Evolutionary conservation across 1,139 yeast genomes (phyloP).

Genomic region (Candida dubliniensis): DNA sequence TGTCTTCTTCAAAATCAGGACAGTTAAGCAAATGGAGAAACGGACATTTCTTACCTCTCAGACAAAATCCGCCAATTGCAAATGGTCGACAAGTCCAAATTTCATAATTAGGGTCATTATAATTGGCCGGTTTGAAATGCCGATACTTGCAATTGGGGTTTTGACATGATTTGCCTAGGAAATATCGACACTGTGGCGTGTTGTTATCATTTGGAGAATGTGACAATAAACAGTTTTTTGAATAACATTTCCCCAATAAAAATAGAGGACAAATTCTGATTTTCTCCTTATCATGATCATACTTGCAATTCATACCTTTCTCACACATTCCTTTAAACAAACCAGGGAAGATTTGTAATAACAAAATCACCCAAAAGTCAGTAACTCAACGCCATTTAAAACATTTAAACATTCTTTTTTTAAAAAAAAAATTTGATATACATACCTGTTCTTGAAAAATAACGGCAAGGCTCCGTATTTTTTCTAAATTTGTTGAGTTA

Average conservation of each 20-base stretch:
- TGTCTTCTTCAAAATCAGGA: conserved; percentile 68
- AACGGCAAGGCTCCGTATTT: conserved; percentile 34
- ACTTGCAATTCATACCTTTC: conserved; percentile 54
- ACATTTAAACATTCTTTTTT: too few species aligned
- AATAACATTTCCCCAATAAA: conserved; percentile 48
- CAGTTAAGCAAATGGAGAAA: conserved; percentile 62
- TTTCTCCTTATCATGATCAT: conserved; percentile 51
- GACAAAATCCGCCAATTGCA: conserved; percentile 69
- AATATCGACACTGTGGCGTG: conserved; percentile 65
- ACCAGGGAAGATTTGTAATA: conserved; percentile 21
- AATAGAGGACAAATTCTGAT: conserved; percentile 57
- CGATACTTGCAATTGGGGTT: conserved; percentile 56
- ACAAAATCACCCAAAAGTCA: conserved; percentile 18
- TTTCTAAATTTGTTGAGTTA: conserved; percentile 12
- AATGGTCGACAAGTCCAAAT: conserved; percentile 64
- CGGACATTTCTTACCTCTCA: conserved; percentile 56
- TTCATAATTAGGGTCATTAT: conserved; percentile 42
- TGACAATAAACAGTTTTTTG: conserved; percentile 52
- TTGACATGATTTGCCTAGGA: conserved; percentile 50
- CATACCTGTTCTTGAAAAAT: conserved; percentile 43
- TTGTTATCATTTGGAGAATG: conserved; percentile 62
- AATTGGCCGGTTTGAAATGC: conserved; percentile 35
- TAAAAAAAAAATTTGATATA: conserved; percentile 14
- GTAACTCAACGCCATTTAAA: conserved; percentile 13
- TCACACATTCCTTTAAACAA: conserved; percentile 47